Base-by-base conservation (phyloP, 129 eudicot species). In the Flaveria bidentis region DNA sequence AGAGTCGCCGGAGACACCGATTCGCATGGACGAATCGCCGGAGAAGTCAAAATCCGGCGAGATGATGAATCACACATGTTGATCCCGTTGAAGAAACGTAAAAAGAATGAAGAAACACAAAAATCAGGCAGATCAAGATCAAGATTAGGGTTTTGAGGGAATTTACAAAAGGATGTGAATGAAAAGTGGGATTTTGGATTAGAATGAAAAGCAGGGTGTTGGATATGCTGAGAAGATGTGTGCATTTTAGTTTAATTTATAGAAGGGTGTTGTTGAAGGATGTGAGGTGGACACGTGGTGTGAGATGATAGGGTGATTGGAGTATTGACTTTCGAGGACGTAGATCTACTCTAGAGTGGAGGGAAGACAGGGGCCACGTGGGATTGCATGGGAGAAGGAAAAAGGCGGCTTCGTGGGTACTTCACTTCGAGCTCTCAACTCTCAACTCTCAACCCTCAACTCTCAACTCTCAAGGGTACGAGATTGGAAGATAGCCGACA, bases 1-100 rank as follows among this genome's bases (percentile, higher is more conserved):
- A 93, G 93, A 58, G 84, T 88, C 45, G 83, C 44, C 65, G 86
- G 82, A 33, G 88, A 67, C 8, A 82, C 88, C 0, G 88, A 83
- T 62, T 88, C 96, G 62, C 88, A 80, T 23, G 97, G 97, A 9
- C 92, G 89, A 33, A 90, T 80, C 9, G 98, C 98, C 91, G 98
- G 92, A 72, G 71, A 84, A 33, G 78, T 86, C 72, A 93, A 74
- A 66, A 84, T 81, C 93, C 97, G 98, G 91, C 97, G 98, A 82
- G 76, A 62, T 23, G 45, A 30, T 41, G 46, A 89, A 65, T 85
- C 72, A 62, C 80, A 78, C 67, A 81, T 88, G 70, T 73, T 76
- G 71, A 85, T 76, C 22, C 22, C 92, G 85, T 86, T 70, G 79
- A 73, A 42, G 9, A 55, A 25, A 72, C 14, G 0, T 9, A 8